A percentile compares a stretch with the other conserved stretches of the same genome.
Evolutionary conservation across 192 early-diverging fungal species (phyloP).

Genomic region (Linnemannia schmuckeri): DNA sequence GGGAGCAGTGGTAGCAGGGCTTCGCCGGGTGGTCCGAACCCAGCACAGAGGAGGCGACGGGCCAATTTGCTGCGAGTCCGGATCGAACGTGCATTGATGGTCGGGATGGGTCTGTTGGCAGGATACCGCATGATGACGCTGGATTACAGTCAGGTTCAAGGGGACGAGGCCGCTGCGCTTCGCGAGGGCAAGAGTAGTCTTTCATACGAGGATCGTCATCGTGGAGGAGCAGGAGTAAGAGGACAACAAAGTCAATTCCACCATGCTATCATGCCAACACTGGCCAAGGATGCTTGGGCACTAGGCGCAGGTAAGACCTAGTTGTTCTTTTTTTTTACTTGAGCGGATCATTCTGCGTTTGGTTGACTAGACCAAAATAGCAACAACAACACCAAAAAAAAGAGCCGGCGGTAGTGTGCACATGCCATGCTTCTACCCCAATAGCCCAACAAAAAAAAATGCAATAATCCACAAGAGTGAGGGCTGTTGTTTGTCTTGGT

Average conservation of each 20-base stretch:
- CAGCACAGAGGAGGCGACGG: conserved; percentile 27
- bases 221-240: not conserved
- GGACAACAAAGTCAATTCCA: conserved; percentile 4
- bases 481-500: not conserved
- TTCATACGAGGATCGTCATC: not conserved
- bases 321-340: not conserved
- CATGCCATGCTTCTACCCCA: conserved; percentile 6
- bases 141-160: conserved; percentile 18
- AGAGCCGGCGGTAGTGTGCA: not conserved
- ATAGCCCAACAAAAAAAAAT: conserved; percentile 1
- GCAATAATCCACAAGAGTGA: not conserved
- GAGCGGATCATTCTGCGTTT: not conserved
- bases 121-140: conserved; percentile 55
- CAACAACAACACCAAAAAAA: not conserved
- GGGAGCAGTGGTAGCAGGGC: not conserved
- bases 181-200: not conserved
- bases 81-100: conserved; percentile 52
- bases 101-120: conserved; percentile 46
- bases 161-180: not conserved
- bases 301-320: conserved; percentile 42
- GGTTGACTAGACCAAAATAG: not conserved
- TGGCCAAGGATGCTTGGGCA: conserved; percentile 38
- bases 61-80: conserved; percentile 47
- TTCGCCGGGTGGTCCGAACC: not conserved
- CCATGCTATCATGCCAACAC: conserved; percentile 13